Evolutionary conservation across 305 asterid species (phyloP), one percentile per base, ranked within the genome.

Genomic region (Rubia occidens): DNA sequence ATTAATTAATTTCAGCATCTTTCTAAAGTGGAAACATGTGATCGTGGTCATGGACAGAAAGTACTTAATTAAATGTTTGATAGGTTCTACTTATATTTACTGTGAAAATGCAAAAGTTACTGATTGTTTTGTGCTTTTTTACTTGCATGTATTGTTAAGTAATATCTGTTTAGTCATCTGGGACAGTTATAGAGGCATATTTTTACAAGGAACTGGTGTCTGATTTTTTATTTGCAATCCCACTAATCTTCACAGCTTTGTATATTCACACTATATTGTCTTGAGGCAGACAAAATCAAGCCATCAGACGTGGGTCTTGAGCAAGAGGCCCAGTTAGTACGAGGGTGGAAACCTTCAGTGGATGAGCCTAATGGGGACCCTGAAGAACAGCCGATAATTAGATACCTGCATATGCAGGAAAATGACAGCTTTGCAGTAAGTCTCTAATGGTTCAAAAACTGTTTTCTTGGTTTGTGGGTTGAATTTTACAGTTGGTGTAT

Each of bases 291-390:
- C 70, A 94, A 94, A 87, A 88, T 94, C 81, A 94, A 94, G 87
- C 97, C 98, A 74, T 87, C 96, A 74, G 98, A 94, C 79, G 95
- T 94, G 24, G 98, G 97, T 80, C 98, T 94, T 49, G 96, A 94
- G 82, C 95, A 87, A 85, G 97, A 94, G 75, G 95, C 95, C 61
- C 97, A 89, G 82, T 77, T 85, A 73, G 90, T 78, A 53, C 90
- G 95, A 65, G 85, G 81, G 54, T 87, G 95, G 98, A 84, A 74
- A 65, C 87, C 88, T 76, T 72, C 95, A 65, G 10, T 79, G 35
- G 76, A 65, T 9, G 95, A 72, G 66, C 81, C 74, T 61, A 89
- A 87, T 77, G 97, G 96, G 43, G 76, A 71, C 32, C 72, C 11
- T 66, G 80, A 72, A 54, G 72, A 89, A 68, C 56, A 69, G 64